Percentiles rank a stretch among this genome's conserved stretches.
Conservation (phyloP, 2,329 filamentous ascomycete species). For the Myriangium duriaei region DNA sequence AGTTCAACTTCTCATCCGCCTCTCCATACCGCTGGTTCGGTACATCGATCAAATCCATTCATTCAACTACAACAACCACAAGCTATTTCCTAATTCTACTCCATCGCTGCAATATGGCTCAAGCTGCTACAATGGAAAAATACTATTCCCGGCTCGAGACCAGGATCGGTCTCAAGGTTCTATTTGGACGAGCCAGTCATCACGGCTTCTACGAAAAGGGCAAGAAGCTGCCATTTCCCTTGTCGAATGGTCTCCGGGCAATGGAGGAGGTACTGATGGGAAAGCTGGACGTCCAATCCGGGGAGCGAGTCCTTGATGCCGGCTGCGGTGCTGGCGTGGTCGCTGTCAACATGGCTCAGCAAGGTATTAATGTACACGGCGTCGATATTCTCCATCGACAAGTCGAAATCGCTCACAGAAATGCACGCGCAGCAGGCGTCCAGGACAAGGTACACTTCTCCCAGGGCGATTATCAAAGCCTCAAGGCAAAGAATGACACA, state of each 20-base stretch:
- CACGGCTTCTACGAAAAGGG: background rate
- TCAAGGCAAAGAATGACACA: background rate
- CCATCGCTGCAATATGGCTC: too few relatives aligned
- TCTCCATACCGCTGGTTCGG: too few relatives aligned
- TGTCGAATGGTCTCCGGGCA: background rate
- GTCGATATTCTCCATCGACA: background rate
- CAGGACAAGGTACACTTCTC: background rate
- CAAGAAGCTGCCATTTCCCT: background rate
- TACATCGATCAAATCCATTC: too few relatives aligned
- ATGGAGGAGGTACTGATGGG: background rate
- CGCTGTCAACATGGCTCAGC: background rate
- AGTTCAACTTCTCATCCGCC: too few relatives aligned
- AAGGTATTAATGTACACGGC: background rate
- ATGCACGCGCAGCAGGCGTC: background rate
- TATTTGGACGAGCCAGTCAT: background rate
- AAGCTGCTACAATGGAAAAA: too few relatives aligned
- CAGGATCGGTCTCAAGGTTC: background rate
- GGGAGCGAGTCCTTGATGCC: background rate
- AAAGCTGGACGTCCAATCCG: background rate
- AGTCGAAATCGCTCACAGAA: background rate
- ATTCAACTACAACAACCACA: too few relatives aligned
- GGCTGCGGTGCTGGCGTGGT: constrained; percentile 3
- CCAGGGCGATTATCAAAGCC: background rate
- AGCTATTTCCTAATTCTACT: too few relatives aligned
- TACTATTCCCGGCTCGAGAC: background rate